phyloP scores from a whole-genome alignment of 1,284 basidiomycete species.

The Sutorius eximius region DNA sequence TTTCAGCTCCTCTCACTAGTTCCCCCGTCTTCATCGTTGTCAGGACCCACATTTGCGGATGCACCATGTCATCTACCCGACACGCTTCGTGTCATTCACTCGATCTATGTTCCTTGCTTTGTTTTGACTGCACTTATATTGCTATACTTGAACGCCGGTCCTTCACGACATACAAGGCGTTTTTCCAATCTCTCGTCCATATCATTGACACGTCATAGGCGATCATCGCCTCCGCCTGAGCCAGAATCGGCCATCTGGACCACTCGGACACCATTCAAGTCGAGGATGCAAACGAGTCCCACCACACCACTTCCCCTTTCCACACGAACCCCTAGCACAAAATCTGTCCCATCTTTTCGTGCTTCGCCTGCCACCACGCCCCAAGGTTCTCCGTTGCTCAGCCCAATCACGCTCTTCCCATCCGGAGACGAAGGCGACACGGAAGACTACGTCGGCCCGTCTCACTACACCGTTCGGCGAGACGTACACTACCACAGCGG shows the following conservation, averaged over 20 bases:
- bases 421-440: conserved; percentile 31
- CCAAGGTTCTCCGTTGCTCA: conserved; percentile 30
- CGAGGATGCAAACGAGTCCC: conserved; percentile 24
- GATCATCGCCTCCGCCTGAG: conserved; percentile 16
- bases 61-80: conserved; percentile 71
- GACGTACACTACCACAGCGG: conserved; percentile 39
- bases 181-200: conserved; percentile 24
- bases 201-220: conserved; percentile 12
- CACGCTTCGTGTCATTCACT: conserved; percentile 59
- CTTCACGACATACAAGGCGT: conserved; percentile 15
- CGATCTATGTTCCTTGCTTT: conserved; percentile 49
- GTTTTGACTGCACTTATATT: conserved; percentile 26
- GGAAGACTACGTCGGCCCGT: conserved; percentile 21
- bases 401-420: conserved; percentile 34
- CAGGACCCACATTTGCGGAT: conserved; percentile 38
- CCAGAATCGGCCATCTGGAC: conserved; percentile 37
- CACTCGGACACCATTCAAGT: conserved; percentile 24
- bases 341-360: conserved; percentile 24
- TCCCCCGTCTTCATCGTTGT: conserved; percentile 34
- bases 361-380: conserved; percentile 30
- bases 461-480: conserved; percentile 45
- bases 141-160: conserved; percentile 30
- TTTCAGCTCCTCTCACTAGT: conserved; percentile 82
- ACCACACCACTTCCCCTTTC: conserved; percentile 22
- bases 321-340: conserved; percentile 23